A percentile compares a stretch with the other conserved stretches of the same genome.
Conservation (phyloP, 2,329 filamentous ascomycete species). For the Monilinia laxa region DNA sequence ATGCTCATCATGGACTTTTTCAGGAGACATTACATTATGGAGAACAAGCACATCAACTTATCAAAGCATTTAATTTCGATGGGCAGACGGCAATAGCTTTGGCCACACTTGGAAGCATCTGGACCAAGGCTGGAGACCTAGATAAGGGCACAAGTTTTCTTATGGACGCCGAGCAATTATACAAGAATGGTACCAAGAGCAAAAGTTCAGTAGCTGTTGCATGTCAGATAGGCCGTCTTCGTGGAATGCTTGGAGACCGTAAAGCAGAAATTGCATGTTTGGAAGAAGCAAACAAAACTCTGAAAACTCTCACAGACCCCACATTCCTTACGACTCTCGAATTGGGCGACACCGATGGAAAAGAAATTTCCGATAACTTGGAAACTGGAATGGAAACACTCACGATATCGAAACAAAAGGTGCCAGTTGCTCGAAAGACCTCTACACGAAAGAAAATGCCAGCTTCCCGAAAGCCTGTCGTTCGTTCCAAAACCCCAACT, state of each 20-base stretch:
- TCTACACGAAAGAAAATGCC: constrained; percentile 35
- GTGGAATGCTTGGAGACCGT: constrained; percentile 48
- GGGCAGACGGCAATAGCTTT: constrained; percentile 53
- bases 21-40: constrained; percentile 86
- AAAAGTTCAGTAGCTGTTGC: constrained; percentile 51
- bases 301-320: constrained; percentile 47
- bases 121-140: constrained; percentile 57
- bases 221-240: constrained; percentile 56
- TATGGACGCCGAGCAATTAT: constrained; percentile 52
- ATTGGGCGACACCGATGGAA: constrained; percentile 28
- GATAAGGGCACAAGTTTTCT: constrained; percentile 58
- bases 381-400: constrained; percentile 34
- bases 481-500: constrained; percentile 33
- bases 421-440: constrained; percentile 30
- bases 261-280: constrained; percentile 51
- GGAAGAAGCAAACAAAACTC: constrained; percentile 47
- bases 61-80: constrained; percentile 42
- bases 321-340: constrained; percentile 30
- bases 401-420: constrained; percentile 40
- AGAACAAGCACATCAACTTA: constrained; percentile 78
- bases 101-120: constrained; percentile 56
- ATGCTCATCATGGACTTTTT: constrained; percentile 80
- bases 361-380: constrained; percentile 27
- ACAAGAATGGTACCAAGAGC: constrained; percentile 49
- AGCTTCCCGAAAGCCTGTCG: constrained; percentile 37